Percentiles rank a stretch among this genome's conserved stretches.
phyloP scores from a whole-genome alignment of 2,329 filamentous ascomycete species.

The Colletotrichum coccodes region DNA sequence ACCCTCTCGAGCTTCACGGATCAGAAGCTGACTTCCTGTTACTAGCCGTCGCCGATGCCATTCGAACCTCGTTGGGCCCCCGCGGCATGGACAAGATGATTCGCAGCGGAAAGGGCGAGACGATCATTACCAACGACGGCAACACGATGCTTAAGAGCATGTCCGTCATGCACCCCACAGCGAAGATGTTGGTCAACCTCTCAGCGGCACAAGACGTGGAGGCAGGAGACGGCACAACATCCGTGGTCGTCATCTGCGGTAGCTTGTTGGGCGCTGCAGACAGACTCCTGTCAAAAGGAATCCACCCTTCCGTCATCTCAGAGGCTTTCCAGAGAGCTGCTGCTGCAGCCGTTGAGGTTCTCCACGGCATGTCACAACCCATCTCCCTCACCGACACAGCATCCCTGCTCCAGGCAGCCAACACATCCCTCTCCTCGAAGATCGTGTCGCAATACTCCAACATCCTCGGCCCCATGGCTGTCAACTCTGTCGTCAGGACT shows the following conservation, averaged over 20 bases:
- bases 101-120: slow-evolving; percentile 94
- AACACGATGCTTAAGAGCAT: slow-evolving; percentile 99
- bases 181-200: slow-evolving; percentile 98
- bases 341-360: slow-evolving; percentile 85
- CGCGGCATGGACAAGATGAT: slow-evolving; percentile 99
- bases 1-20: background rate
- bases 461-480: slow-evolving; percentile 95
- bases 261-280: slow-evolving; percentile 95
- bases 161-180: slow-evolving; percentile 99
- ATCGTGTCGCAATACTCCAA: slow-evolving; percentile 98
- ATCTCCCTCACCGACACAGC: slow-evolving; percentile 89
- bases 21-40: slow-evolving; percentile 34
- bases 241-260: slow-evolving; percentile 96
- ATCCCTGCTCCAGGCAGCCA: slow-evolving; percentile 93
- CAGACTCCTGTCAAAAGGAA: slow-evolving; percentile 88
- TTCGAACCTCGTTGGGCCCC: slow-evolving; percentile 94
- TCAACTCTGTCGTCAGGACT: slow-evolving; percentile 94
- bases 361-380: slow-evolving; percentile 95
- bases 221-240: slow-evolving; percentile 97
- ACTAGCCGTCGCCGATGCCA: slow-evolving; percentile 93
- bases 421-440: slow-evolving; percentile 97
- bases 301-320: slow-evolving; percentile 97
- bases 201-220: slow-evolving; percentile 98
- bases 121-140: slow-evolving; percentile 99
- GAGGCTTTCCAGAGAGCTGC: slow-evolving; percentile 97